A percentile compares a stretch with the other conserved stretches of the same genome.
Conservation (phyloP, 1,284 basidiomycete genomes). For the Flammula alnicola region DNA sequence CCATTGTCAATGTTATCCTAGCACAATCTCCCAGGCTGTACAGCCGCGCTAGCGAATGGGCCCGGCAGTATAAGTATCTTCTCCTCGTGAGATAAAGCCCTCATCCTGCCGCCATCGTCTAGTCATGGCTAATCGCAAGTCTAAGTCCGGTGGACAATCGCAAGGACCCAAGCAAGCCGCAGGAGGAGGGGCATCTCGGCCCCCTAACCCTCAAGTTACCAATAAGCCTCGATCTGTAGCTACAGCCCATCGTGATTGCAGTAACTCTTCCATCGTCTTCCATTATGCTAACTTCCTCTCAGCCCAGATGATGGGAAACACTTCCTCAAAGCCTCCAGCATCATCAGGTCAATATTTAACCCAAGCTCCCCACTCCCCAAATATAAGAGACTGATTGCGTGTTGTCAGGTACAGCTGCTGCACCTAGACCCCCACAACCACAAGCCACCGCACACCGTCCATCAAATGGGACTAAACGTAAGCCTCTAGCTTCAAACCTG, state of each 20-base stretch:
- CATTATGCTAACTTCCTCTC: slow-evolving; percentile 18
- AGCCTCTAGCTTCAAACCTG: slow-evolving; percentile 17
- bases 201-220: slow-evolving; percentile 21
- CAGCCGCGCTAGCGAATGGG: slow-evolving; percentile 9
- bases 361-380: slow-evolving; percentile 14
- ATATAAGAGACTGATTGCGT: slow-evolving; percentile 17
- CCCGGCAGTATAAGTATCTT: slow-evolving; percentile 16
- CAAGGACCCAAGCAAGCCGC: slow-evolving; percentile 19
- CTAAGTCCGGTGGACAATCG: slow-evolving; percentile 20
- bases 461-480: slow-evolving; percentile 19
- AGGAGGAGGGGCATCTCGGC: slow-evolving; percentile 21
- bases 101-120: slow-evolving; percentile 15
- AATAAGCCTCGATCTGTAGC: slow-evolving; percentile 19
- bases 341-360: slow-evolving; percentile 17
- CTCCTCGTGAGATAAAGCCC: slow-evolving; percentile 17
- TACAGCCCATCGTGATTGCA: slow-evolving; percentile 19
- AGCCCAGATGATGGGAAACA: slow-evolving; percentile 15
- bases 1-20: slow-evolving; percentile 16
- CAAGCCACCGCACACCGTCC: slow-evolving; percentile 20
- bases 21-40: slow-evolving; percentile 15
- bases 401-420: slow-evolving; percentile 19
- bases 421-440: slow-evolving; percentile 21
- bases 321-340: slow-evolving; percentile 20
- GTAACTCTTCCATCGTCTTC: slow-evolving; percentile 19
- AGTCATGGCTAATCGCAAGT: slow-evolving; percentile 19